A percentile compares a stretch with the other conserved stretches of the same genome.
Evolutionary conservation across 345 rosid species (phyloP).

Genomic region (Arabis hirsuta): DNA sequence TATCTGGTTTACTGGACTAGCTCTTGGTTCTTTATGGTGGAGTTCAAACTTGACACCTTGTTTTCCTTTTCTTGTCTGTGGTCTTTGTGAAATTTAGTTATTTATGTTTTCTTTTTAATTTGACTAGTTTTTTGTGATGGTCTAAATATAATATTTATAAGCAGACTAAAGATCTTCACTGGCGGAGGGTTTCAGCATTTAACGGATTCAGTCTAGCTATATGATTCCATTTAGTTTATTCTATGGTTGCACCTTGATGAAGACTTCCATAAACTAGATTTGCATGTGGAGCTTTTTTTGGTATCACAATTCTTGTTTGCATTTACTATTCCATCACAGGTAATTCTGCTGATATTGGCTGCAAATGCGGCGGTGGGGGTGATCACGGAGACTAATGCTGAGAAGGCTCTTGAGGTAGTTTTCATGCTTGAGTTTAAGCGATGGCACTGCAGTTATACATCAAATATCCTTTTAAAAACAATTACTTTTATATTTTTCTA

Average conservation of each 20-base stretch:
- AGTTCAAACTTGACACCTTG: slow-evolving; percentile 16
- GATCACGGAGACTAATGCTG: slow-evolving; percentile 99
- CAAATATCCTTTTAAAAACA: not conserved
- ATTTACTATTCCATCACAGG: slow-evolving; percentile 53
- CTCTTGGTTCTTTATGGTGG: slow-evolving; percentile 11
- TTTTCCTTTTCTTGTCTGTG: slow-evolving; percentile 2
- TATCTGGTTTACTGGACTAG: slow-evolving; percentile 14
- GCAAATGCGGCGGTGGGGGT: slow-evolving; percentile 99
- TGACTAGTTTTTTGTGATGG: slow-evolving; percentile 12
- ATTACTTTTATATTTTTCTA: not conserved
- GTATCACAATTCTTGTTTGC: slow-evolving; percentile 29
- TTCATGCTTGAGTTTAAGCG: slow-evolving; percentile 12
- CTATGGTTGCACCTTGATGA: slow-evolving; percentile 15
- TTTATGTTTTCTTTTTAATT: slow-evolving; percentile 4
- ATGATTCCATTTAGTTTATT: not conserved
- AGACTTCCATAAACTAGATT: slow-evolving; percentile 8
- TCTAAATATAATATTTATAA: slow-evolving; percentile 5
- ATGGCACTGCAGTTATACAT: slow-evolving; percentile 15
- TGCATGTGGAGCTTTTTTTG: slow-evolving; percentile 20
- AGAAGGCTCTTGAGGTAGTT: slow-evolving; percentile 94
- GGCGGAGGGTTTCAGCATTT: slow-evolving; percentile 15
- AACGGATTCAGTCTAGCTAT: slow-evolving; percentile 2
- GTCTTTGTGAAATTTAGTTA: not conserved
- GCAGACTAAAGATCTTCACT: slow-evolving; percentile 4
- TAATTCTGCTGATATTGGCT: slow-evolving; percentile 92